Base-by-base conservation (phyloP, 805 yeast genomes). In the Suhomyces emberorum region DNA sequence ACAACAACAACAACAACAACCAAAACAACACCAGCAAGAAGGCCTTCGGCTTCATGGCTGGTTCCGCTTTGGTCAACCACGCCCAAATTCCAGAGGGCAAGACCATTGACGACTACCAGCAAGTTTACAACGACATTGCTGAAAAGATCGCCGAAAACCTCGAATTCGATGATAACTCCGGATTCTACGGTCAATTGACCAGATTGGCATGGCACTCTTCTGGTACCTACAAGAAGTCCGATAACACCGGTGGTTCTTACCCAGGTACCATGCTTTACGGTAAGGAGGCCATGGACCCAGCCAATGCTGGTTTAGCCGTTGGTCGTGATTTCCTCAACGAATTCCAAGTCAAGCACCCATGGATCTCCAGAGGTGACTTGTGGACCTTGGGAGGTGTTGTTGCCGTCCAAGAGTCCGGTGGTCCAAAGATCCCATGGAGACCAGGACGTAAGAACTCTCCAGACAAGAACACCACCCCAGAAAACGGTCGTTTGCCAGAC, bases 121-220 rank as follows among this genome's bases (percentile, higher is more conserved):
- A 65, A 41, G 77, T 77, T 42, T 91, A 79, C 63, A 81, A 77
- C 64, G 93, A 79, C 46, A 87, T 77, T 72, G 96, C 81, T 23
- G 55, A 38, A 32, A 45, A 45, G 21, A 38, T 45, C 29, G 36
- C 21, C 12, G 45, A 45, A 33, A 44, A 43, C 27, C 51, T 44
- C 37, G 56, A 51, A 35, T 48, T 38, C 28, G 72, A 65, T 44
- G 57, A 47, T 11, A 65, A 65, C 14, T 61, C 63, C 15, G 71
- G 70, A 15, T 54, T 58, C 29, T 63, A 57, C 44, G 70, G 69
- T 3, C 52, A 56, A 32, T 59, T 65, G 45, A 44, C 49, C 34
- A 55, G 72, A 41, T 57, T 65, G 30, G 55, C 69, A 30, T 65
- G 72, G 72, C 72, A 65, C 49, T 25, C 57, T 1, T 46, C 64